Base-by-base conservation (phyloP, 1,139 yeast species). In the Candida pseudocylindracea region DNA sequence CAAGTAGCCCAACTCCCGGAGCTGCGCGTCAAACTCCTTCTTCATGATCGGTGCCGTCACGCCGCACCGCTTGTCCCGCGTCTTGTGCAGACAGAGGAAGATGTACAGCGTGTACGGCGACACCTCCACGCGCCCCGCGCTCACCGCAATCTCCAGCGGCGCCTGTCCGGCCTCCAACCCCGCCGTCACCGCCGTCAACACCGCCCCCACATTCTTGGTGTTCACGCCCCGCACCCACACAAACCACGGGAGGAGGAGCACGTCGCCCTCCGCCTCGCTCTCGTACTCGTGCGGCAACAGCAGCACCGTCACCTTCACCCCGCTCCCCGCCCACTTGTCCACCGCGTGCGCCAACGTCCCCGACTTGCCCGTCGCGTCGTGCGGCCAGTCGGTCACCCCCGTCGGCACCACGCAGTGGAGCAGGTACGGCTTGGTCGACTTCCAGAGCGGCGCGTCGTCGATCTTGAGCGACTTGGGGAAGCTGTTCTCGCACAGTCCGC, bases 31-130 rank as follows among this genome's bases (percentile, higher is more conserved):
- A 51, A 85, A 65, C 41, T 78, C 80, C 40, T 68, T 72, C 47
- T 73, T 75, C 72, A 88, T 65, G 26, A 81, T 64, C n/a, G 95
- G 95, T 0, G 96, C 96, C 1, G 95, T 80, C 31, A 81, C 56
- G 28, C 94, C 96, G 53, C 98, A 88, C 38, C 91, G 61, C 49
- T 81, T 85, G 49, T 88, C 98, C 49, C 96, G 69, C 5, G 92
- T 80, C 33, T 63, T 59, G 50, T 88, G 98, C 1, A 95, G 83
- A 45, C 98, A 88, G 32, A 88, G 51, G 35, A 88, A 63, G 5
- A 88, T 57, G 43, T 66, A 72, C 1, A 88, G 63, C 38, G 36
- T 50, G 53, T 1, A 48, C 38, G 26, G 38, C 42, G 4, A 54
- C 36, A 50, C 44, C 1, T 35, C 39, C 1, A 8, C 10, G 9